Conservation (phyloP, 805 yeast genomes). For the Myxozyma melibiosi region DNA sequence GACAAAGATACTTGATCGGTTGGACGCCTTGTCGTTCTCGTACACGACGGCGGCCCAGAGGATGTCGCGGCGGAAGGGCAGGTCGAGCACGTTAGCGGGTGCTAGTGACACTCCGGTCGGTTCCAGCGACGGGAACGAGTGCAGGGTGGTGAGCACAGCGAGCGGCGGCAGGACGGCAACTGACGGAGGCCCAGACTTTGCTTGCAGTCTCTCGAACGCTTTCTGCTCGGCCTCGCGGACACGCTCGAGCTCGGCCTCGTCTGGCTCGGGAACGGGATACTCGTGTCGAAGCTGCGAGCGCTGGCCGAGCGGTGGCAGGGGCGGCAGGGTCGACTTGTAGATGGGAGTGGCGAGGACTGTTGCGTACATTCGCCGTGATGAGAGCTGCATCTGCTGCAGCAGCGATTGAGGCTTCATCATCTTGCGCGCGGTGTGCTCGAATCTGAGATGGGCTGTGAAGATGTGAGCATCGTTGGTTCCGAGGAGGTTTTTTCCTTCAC, state of each 20-base stretch:
- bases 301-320: background rate
- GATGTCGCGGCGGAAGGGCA: slow-evolving; percentile 84
- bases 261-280: slow-evolving; percentile 4
- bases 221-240: background rate
- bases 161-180: slow-evolving; percentile 20
- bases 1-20: slow-evolving; percentile 54
- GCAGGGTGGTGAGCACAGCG: slow-evolving; percentile 35
- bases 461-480: background rate
- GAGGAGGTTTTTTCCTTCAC: background rate
- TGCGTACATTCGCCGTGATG: background rate
- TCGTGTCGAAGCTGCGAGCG: slow-evolving; percentile 1
- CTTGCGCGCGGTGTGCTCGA: no score
- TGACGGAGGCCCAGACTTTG: background rate
- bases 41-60: slow-evolving; percentile 92
- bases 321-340: background rate
- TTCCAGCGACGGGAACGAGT: slow-evolving; percentile 88
- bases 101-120: slow-evolving; percentile 79
- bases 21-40: slow-evolving; percentile 69
- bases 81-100: slow-evolving; percentile 66
- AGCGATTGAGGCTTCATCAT: background rate
- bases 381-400: slow-evolving; percentile 2
- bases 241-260: background rate
- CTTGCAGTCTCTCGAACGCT: background rate
- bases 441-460: no score
- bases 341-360: slow-evolving; percentile 1